Conservation (phyloP, 1,139 yeast species). For the Arxiozyma heterogenica region DNA sequence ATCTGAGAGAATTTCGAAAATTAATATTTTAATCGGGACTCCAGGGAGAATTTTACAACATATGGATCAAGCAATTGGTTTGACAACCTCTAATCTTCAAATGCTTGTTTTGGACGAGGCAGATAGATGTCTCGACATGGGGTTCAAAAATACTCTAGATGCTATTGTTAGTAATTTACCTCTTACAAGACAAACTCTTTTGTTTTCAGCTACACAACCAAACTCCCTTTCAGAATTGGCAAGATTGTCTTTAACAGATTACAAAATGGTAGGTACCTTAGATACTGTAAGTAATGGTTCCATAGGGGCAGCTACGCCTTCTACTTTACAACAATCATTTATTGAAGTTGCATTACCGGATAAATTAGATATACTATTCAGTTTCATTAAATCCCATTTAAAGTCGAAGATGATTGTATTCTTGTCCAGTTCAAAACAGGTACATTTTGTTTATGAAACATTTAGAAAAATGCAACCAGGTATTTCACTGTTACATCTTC, state of each 20-base stretch:
- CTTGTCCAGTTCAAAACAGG: slow-evolving; percentile 88
- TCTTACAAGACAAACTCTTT: slow-evolving; percentile 72
- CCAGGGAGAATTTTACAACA: slow-evolving; percentile 95
- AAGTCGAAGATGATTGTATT: slow-evolving; percentile 81
- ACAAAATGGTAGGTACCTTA: slow-evolving; percentile 54
- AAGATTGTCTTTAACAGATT: slow-evolving; percentile 72
- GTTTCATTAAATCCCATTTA: slow-evolving; percentile 81
- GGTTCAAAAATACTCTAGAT: slow-evolving; percentile 82
- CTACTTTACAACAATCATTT: slow-evolving; percentile 74
- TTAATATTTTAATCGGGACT: slow-evolving; percentile 87
- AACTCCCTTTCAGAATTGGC: slow-evolving; percentile 84
- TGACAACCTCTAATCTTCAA: slow-evolving; percentile 73
- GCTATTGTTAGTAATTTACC: slow-evolving; percentile 79
- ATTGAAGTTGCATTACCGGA: slow-evolving; percentile 64
- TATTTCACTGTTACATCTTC: slow-evolving; percentile 79
- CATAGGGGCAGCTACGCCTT: slow-evolving; percentile 60
- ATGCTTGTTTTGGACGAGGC: slow-evolving; percentile 89
- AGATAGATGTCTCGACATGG: slow-evolving; percentile 94
- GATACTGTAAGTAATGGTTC: slow-evolving; percentile 37
- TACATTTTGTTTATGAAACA: slow-evolving; percentile 84
- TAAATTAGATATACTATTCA: slow-evolving; percentile 78
- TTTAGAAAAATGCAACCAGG: slow-evolving; percentile 94
- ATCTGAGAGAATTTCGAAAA: slow-evolving; percentile 70
- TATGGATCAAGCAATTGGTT: slow-evolving; percentile 84
- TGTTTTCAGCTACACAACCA: slow-evolving; percentile 91